Evolutionary conservation across 2,329 filamentous ascomycete genomes (phyloP), one percentile per base, ranked within the genome.

Genomic region (Verticillium longisporum): DNA sequence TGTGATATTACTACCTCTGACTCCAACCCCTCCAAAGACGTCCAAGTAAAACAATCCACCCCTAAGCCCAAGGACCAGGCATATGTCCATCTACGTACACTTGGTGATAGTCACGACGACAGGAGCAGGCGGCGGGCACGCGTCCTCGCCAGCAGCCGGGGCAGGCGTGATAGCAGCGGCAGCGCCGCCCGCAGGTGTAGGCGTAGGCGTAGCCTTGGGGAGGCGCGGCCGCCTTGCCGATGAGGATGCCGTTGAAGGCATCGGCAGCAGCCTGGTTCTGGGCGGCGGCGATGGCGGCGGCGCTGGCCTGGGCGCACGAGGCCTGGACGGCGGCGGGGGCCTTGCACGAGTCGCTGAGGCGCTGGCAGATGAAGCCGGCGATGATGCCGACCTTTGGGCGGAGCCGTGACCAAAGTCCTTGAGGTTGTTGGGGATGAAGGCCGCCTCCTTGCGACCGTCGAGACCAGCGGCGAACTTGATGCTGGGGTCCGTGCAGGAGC

Each of bases 361-460:
- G 77, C 50, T 72, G 68, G 69, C 78, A 81, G 68, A 80, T 79
- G 66, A 83, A 83, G 55, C 72, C 65, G 14, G 79, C 72, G 65
- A 83, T 78, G 66, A 82, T 62, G 36, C 66, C 67, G 62, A 71
- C 68, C 58, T 67, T 56, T 68, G 66, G 21, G 81, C 81, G 3
- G 79, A 82, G 59, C 81, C 81, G 71, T 84, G 83, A 69, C 74
- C 76, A 73, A 84, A 85, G 68, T 78, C 74, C 57, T 68, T 70
- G 37, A 64, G 60, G 67, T 77, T 72, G 45, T 68, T 74, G 57
- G 75, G 71, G 58, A 73, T 72, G 67, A 80, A 80, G 38, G 74
- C 72, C 15, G 70, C 70, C 69, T 74, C 74, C 65, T 78, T 70
- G 66, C 78, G 78, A 55, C 80, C 80, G 66, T 83, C 78, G 54